phyloP scores from a whole-genome alignment of 1,284 basidiomycete species.

The Malassezia yamatoensis region DNA sequence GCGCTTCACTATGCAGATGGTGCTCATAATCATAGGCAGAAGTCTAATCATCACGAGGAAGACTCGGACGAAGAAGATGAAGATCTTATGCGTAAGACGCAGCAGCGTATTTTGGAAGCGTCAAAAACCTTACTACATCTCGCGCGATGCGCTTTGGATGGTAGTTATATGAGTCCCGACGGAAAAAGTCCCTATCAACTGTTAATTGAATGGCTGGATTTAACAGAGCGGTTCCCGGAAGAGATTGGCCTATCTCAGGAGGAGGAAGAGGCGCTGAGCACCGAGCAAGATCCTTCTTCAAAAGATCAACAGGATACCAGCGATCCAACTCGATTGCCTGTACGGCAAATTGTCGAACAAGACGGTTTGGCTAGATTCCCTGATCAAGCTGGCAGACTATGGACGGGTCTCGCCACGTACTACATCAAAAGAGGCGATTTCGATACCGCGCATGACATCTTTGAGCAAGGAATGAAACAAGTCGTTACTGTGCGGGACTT shows the following conservation, averaged over 20 bases:
- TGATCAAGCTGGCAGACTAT: constrained; percentile 89
- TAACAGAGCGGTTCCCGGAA: constrained; percentile 80
- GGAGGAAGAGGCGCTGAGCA: constrained; percentile 51
- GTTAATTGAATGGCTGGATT: constrained; percentile 80
- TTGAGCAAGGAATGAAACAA: constrained; percentile 71
- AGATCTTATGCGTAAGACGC: constrained; percentile 15
- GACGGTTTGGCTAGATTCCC: constrained; percentile 82
- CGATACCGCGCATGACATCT: constrained; percentile 72
- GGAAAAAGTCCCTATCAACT: constrained; percentile 93
- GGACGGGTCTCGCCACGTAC: constrained; percentile 92
- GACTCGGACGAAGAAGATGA: constrained; percentile 17
- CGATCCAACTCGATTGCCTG: constrained; percentile 78
- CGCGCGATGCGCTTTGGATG: constrained; percentile 69
- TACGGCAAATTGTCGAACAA: constrained; percentile 70
- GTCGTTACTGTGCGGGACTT: constrained; percentile 95
- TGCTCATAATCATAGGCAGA: constrained; percentile 16
- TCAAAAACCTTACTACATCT: constrained; percentile 78
- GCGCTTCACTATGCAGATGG: constrained; percentile 23
- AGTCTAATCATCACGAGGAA: constrained; percentile 5
- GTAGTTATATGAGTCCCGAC: constrained; percentile 76
- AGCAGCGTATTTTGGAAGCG: constrained; percentile 68
- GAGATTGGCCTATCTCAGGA: constrained; percentile 83
- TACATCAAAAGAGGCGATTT: constrained; percentile 97
- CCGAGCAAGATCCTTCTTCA: constrained; percentile 39
- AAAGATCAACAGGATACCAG: constrained; percentile 50